Conservation (phyloP, 192 early-diverging fungal genomes). For the Podila verticillata region DNA sequence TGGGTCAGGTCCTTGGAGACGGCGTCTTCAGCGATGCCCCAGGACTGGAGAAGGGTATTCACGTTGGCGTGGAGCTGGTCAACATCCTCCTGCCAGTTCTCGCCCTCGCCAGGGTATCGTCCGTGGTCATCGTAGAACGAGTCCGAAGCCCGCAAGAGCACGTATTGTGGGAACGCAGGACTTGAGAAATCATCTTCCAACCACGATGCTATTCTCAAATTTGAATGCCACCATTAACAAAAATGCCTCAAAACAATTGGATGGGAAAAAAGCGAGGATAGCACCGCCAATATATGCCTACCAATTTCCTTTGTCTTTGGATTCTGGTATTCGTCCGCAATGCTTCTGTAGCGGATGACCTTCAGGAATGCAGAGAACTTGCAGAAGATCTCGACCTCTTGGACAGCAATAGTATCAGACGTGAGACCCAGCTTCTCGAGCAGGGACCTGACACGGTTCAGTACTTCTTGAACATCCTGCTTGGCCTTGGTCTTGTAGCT, state of each 20-base stretch:
- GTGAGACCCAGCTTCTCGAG: constrained; percentile 60
- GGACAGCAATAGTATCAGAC: constrained; percentile 63
- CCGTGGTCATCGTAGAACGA: constrained; percentile 63
- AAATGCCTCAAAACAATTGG: not conserved
- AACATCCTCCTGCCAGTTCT: constrained; percentile 63
- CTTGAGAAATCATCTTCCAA: constrained; percentile 51
- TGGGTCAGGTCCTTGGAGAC: constrained; percentile 67
- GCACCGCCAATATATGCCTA: no score
- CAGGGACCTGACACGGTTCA: constrained; percentile 54
- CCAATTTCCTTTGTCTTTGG: constrained; percentile 60
- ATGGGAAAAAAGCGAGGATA: not conserved
- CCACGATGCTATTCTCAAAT: constrained; percentile 53
- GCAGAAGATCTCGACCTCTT: constrained; percentile 83
- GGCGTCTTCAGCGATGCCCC: constrained; percentile 41
- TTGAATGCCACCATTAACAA: not conserved
- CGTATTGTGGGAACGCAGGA: constrained; percentile 69
- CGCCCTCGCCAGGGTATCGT: constrained; percentile 69
- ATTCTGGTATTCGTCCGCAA: constrained; percentile 65
- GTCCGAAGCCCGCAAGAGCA: constrained; percentile 75
- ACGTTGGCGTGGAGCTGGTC: constrained; percentile 62
- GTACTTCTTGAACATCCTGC: constrained; percentile 66
- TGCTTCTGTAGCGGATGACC: constrained; percentile 70
- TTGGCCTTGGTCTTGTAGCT: constrained; percentile 86
- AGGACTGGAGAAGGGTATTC: constrained; percentile 49
- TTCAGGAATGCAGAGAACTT: constrained; percentile 80